phyloP scores from a whole-genome alignment of 306 rosid genomes.

The Sicyos edulis region DNA sequence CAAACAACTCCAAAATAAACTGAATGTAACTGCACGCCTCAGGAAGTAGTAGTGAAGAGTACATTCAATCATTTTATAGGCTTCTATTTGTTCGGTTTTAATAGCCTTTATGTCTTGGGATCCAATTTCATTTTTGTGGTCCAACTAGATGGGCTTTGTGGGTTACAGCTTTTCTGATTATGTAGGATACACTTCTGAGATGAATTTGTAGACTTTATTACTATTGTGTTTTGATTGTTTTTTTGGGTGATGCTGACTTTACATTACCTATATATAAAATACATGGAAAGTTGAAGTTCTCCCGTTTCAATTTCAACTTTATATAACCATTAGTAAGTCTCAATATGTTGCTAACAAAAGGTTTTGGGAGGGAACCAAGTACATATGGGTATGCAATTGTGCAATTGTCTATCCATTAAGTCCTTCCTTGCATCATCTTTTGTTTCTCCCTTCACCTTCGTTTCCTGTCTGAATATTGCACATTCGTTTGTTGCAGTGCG shows the following conservation, averaged over 20 bases:
- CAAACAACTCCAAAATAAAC: too few species aligned
- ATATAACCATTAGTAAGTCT: not conserved
- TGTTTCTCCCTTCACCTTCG: not conserved
- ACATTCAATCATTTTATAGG: too few species aligned
- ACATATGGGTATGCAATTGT: not conserved
- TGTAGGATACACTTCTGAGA: not conserved
- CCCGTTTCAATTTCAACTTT: not conserved
- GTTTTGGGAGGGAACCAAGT: not conserved
- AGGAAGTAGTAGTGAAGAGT: too few species aligned
- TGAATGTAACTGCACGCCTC: too few species aligned
- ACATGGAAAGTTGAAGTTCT: not conserved
- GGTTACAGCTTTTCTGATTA: not conserved
- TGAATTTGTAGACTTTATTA: not conserved
- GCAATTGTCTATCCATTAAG: not conserved
- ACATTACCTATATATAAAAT: not conserved
- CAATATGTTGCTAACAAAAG: not conserved
- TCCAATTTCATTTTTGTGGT: not conserved
- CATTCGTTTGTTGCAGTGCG: slow-evolving; percentile 27
- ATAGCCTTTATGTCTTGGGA: not conserved
- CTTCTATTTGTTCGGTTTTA: slow-evolving; percentile 24
- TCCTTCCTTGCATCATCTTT: not conserved
- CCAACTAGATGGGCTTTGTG: not conserved
- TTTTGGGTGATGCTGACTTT: not conserved
- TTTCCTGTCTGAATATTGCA: not conserved
- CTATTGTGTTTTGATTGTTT: not conserved